These are phyloP conservation scores for Mollisiaceae sp. DNA, from an alignment of 2,329 filamentous ascomycete species.

Conservation along the genomic window DNA sequence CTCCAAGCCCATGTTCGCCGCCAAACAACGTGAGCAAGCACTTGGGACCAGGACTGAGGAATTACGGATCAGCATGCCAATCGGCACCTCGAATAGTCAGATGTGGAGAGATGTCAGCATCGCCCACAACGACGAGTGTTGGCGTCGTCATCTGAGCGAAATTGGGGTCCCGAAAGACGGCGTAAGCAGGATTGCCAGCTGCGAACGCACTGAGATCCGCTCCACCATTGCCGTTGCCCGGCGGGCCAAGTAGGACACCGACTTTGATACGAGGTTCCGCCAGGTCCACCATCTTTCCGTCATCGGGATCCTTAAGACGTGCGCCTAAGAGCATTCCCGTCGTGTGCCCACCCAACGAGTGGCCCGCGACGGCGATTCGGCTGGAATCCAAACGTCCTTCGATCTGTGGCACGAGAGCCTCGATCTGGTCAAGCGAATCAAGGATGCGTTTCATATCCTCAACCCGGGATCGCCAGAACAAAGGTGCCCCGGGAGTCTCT, in stretches of 20 bases:
- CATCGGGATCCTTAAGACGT: constrained; percentile 43
- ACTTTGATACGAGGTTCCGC: constrained; percentile 46
- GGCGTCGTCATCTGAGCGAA: constrained; percentile 46
- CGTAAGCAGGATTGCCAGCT: constrained; percentile 35
- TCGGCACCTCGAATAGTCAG: constrained; percentile 45
- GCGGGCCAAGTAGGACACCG: constrained; percentile 45
- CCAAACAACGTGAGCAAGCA: constrained; percentile 44
- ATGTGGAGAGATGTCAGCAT: constrained; percentile 42
- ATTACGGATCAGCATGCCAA: constrained; percentile 49
- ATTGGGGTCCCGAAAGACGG: constrained; percentile 42
- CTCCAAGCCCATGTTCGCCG: constrained; percentile 47
- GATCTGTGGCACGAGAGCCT: constrained; percentile 43
- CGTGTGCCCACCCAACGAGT: constrained; percentile 47
- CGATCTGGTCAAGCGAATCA: constrained; percentile 46
- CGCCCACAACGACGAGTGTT: constrained; percentile 47
- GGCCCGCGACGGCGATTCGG: constrained; percentile 46
- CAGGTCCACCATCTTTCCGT: constrained; percentile 30
- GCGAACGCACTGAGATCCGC: constrained; percentile 41
- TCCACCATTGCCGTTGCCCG: constrained; percentile 40
- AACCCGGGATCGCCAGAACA: constrained; percentile 42
- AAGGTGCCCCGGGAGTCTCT: constrained; percentile 32
- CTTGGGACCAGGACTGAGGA: constrained; percentile 43
- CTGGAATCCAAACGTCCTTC: constrained; percentile 44
- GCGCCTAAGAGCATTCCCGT: constrained; percentile 46
- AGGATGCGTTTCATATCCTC: constrained; percentile 47